phyloP scores from a whole-genome alignment of 805 yeast species.

The Saturnispora gosingensis region DNA sequence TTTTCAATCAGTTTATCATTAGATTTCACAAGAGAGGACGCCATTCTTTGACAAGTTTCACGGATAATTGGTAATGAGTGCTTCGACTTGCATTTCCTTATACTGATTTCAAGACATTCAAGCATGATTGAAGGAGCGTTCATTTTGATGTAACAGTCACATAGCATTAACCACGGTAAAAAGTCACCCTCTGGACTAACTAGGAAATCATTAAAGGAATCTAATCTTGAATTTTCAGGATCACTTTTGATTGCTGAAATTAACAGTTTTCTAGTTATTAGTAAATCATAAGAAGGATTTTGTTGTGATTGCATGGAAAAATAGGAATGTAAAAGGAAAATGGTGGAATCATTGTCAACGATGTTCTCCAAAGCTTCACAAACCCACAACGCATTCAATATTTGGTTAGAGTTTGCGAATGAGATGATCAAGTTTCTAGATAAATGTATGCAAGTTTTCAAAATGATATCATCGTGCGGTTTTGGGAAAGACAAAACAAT shows the following conservation, averaged over 20 bases:
- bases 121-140: conserved; percentile 44
- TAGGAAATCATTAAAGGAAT: conserved; percentile 9
- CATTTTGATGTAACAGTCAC: conserved; percentile 40
- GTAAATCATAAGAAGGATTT: conserved; percentile 26
- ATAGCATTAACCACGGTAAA: conserved; percentile 48
- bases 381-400: conserved; percentile 39
- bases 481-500: conserved; percentile 43
- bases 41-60: background rate
- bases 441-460: conserved; percentile 39
- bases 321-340: conserved; percentile 41
- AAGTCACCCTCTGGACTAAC: conserved; percentile 34
- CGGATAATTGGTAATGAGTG: conserved; percentile 4
- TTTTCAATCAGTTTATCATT: background rate
- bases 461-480: conserved; percentile 19
- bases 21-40: background rate
- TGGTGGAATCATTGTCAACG: conserved; percentile 36
- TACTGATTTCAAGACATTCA: conserved; percentile 44
- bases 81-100: conserved; percentile 6
- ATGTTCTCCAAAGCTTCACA: conserved; percentile 40
- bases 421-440: conserved; percentile 30
- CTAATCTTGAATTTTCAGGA: background rate
- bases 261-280: conserved; percentile 30
- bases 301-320: conserved; percentile 30
- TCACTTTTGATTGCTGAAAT: conserved; percentile 17
- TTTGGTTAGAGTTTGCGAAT: conserved; percentile 42